Evolutionary conservation across 805 yeast genomes (phyloP).

Genomic region (Debaryomyces castellii): DNA sequence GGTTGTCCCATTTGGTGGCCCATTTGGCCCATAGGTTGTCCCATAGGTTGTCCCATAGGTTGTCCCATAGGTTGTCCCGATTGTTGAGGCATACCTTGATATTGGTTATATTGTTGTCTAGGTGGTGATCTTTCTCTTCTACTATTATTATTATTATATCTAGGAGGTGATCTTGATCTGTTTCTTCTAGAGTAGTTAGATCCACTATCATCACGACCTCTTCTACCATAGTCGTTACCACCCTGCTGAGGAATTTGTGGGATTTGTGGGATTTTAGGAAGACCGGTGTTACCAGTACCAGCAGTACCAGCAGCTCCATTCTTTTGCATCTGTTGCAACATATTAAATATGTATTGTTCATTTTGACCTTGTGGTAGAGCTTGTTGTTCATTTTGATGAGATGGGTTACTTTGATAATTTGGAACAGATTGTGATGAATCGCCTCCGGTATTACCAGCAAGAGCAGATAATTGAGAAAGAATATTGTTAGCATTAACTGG

Average conservation of each 20-base stretch:
- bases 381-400: conserved; percentile 10
- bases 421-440: conserved; percentile 6
- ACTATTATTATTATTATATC: conserved; percentile 15
- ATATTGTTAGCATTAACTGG: conserved; percentile 36
- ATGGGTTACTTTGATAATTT: conserved; percentile 14
- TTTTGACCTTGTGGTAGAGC: conserved; percentile 18
- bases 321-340: conserved; percentile 53
- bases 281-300: background rate
- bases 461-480: conserved; percentile 43
- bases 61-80: conserved; percentile 9
- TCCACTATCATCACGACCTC: conserved; percentile 18
- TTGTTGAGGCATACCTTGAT: conserved; percentile 9
- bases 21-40: conserved; percentile 2
- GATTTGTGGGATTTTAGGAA: conserved; percentile 9
- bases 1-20: conserved; percentile 5
- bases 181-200: conserved; percentile 46
- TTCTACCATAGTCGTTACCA: conserved; percentile 12
- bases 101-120: conserved; percentile 10
- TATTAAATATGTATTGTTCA: conserved; percentile 45
- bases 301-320: conserved; percentile 10
- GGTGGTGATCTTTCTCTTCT: conserved; percentile 33
- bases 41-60: conserved; percentile 9
- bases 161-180: conserved; percentile 55
- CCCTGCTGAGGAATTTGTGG: conserved; percentile 15
- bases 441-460: conserved; percentile 21